Percentiles rank a stretch among this genome's conserved stretches.
phyloP scores from a whole-genome alignment of 305 asterid genomes.

The Fraxinus albicans region DNA sequence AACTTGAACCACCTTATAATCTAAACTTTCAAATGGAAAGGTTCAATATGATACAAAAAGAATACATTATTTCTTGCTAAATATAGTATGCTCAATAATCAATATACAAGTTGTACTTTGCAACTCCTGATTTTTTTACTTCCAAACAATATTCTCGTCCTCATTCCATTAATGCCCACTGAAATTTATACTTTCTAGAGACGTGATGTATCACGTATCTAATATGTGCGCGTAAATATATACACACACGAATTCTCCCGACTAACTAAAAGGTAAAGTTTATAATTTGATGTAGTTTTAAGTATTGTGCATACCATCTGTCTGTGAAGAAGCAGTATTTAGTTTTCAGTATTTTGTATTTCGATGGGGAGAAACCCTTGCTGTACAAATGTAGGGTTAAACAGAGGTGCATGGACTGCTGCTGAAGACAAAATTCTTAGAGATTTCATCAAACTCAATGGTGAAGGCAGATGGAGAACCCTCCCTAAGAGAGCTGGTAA shows the following conservation, averaged over 20 bases:
- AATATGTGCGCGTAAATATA: neutral
- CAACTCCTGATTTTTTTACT: neutral
- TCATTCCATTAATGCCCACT: neutral
- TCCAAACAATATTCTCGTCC: neutral
- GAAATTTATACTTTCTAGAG: neutral
- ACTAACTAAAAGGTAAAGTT: neutral
- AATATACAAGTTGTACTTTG: neutral
- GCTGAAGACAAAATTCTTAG: slow-evolving; percentile 18
- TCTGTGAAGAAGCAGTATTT: neutral
- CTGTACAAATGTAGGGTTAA: slow-evolving; percentile 4
- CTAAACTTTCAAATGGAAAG: neutral
- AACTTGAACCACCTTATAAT: neutral
- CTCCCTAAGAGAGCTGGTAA: slow-evolving; percentile 21
- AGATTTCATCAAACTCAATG: slow-evolving; percentile 14
- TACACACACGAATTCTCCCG: neutral
- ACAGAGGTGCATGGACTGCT: slow-evolving; percentile 25
- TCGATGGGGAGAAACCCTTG: slow-evolving; percentile 16
- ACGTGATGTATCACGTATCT: neutral
- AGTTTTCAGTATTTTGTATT: neutral
- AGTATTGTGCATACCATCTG: neutral
- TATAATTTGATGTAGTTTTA: neutral
- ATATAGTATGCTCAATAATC: neutral
- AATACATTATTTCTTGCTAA: neutral
- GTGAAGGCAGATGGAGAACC: slow-evolving; percentile 22
- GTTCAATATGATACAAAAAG: neutral